Conservation (phyloP, 257 asterid genomes). For the Oldenlandia corymbosa region DNA sequence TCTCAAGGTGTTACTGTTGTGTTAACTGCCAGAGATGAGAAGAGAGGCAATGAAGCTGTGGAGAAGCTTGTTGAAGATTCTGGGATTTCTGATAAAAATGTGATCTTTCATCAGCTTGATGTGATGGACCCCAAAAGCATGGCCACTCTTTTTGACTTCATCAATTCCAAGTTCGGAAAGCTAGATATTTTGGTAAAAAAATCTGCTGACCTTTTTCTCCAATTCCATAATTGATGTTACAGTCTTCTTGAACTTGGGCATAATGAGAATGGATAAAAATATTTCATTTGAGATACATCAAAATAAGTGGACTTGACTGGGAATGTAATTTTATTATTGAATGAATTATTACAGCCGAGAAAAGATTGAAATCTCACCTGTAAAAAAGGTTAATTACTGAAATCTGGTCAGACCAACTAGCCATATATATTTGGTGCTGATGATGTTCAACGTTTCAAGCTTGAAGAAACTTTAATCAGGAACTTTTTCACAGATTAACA, state of each 20-base stretch:
- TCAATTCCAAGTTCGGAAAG: slow-evolving; percentile 18
- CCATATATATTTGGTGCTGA: too few species aligned
- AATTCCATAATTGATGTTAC: background rate
- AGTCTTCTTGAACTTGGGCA: background rate
- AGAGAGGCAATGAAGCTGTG: slow-evolving; percentile 26
- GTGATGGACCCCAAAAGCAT: slow-evolving; percentile 21
- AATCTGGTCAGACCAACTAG: too few species aligned
- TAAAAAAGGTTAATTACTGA: too few species aligned
- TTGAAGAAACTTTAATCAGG: too few species aligned
- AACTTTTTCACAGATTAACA: slow-evolving; percentile 22
- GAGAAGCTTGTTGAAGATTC: slow-evolving; percentile 10
- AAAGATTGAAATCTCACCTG: too few species aligned
- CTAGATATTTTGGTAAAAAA: slow-evolving; percentile 38
- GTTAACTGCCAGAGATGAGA: slow-evolving; percentile 29
- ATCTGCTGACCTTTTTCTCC: background rate
- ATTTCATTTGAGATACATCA: too few species aligned
- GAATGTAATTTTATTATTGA: background rate
- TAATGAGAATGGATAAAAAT: too few species aligned
- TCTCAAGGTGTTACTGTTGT: slow-evolving; percentile 22
- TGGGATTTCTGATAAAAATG: slow-evolving; percentile 6
- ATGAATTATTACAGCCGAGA: too few species aligned
- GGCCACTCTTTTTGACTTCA: slow-evolving; percentile 15
- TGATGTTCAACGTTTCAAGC: too few species aligned
- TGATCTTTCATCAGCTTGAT: slow-evolving; percentile 30
- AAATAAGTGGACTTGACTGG: too few species aligned